phyloP scores from a whole-genome alignment of 139 green algal species.

The Diplosphaera chodatii region DNA sequence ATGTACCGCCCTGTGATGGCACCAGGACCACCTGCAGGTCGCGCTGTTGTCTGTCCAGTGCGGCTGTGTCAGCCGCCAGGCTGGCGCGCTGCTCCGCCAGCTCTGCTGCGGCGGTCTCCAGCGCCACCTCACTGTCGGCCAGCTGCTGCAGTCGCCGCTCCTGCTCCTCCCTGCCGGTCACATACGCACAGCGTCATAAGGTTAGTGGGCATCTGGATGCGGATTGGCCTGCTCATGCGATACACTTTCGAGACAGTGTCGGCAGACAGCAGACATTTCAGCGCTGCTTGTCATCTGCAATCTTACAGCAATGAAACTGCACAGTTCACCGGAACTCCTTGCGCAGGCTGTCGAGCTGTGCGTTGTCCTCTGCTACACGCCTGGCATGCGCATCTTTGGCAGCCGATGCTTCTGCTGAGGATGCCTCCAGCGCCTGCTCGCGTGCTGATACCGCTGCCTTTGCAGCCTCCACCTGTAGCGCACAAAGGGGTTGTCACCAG shows the following conservation, averaged over 20 bases:
- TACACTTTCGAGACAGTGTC: no score
- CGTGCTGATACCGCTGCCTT: neutral
- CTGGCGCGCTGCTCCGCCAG: neutral
- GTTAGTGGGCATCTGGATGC: no score
- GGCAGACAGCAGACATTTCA: no score
- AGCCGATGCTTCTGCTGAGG: no score
- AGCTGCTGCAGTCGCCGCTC: neutral
- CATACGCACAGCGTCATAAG: no score
- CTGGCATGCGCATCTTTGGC: neutral
- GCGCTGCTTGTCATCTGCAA: neutral
- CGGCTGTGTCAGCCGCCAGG: neutral
- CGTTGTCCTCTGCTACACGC: neutral
- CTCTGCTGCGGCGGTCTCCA: neutral
- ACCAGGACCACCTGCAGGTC: neutral
- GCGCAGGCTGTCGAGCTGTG: neutral
- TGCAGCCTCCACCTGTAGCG: neutral
- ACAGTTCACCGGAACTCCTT: neutral
- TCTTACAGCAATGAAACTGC: no score
- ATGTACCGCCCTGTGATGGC: no score
- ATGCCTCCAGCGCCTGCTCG: neutral
- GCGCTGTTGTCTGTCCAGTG: neutral
- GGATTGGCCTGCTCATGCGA: no score
- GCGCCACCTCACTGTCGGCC: no score
- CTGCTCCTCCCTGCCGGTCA: constrained; percentile 1
- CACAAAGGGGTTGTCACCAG: no score